These are phyloP conservation scores for Neobulgaria alba DNA, from an alignment of 2,329 filamentous ascomycete species.

Conservation along the genomic window DNA sequence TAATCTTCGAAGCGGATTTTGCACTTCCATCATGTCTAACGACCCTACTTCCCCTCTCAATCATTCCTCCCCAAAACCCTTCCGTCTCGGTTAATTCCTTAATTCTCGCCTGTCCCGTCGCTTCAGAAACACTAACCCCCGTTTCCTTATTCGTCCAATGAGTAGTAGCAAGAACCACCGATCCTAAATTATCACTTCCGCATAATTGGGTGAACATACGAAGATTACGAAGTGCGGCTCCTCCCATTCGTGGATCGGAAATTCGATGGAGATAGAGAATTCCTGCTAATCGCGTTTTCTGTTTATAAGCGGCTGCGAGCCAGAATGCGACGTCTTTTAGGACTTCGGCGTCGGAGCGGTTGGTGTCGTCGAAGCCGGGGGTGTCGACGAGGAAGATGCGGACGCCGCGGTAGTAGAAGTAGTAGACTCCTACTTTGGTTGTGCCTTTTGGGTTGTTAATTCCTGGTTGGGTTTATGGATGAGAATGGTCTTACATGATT, in stretches of 20 bases:
- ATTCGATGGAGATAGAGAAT: conserved; percentile 41
- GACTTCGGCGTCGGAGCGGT: conserved; percentile 33
- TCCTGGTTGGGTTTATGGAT: too few species aligned
- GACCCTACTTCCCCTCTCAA: conserved; percentile 1
- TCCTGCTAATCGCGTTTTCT: conserved; percentile 27
- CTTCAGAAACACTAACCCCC: background rate
- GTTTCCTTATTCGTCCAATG: conserved; percentile 30
- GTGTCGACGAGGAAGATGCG: conserved; percentile 32
- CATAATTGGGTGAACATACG: conserved; percentile 37
- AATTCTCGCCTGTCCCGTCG: conserved; percentile 23
- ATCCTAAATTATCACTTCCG: conserved; percentile 33
- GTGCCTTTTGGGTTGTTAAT: conserved; percentile 3
- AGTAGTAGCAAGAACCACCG: conserved; percentile 36
- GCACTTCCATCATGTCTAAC: background rate
- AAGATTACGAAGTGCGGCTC: conserved; percentile 34
- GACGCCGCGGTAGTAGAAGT: background rate
- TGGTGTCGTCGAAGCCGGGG: conserved; percentile 37
- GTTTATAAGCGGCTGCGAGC: conserved; percentile 24
- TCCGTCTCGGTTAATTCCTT: conserved; percentile 16
- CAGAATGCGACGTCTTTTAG: conserved; percentile 31
- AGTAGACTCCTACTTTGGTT: background rate
- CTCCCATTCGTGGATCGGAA: conserved; percentile 32
- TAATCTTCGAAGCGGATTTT: conserved; percentile 1
- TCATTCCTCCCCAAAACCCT: conserved; percentile 8
- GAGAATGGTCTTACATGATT: conserved; percentile 5